phyloP scores from a whole-genome alignment of 2,329 filamentous ascomycete genomes.

The Triangularia setosa region DNA sequence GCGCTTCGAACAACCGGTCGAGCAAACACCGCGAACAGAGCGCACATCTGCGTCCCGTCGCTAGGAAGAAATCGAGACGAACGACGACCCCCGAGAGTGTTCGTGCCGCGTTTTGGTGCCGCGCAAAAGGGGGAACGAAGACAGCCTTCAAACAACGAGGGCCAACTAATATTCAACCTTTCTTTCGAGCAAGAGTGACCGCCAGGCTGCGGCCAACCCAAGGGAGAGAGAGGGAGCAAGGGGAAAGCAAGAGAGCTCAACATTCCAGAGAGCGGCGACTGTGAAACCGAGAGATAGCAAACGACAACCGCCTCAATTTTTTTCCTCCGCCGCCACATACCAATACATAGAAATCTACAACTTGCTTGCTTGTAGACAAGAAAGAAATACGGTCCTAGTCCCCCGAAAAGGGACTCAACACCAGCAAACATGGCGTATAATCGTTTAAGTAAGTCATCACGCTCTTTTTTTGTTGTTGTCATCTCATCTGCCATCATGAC shows the following conservation, averaged over 20 bases:
- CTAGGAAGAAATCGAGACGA: not conserved
- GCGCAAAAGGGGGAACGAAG: conserved; percentile 7
- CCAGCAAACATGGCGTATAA: conserved; percentile 64
- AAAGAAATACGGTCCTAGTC: conserved; percentile 9
- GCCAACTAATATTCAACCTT: conserved; percentile 11
- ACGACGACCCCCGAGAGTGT: not conserved
- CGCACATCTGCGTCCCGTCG: not conserved
- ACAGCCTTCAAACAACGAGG: conserved; percentile 6
- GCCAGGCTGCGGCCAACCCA: conserved; percentile 4
- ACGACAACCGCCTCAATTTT: not conserved
- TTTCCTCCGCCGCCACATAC: not conserved
- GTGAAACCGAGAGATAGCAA: not conserved
- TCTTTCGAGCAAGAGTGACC: conserved; percentile 8
- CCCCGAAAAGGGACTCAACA: conserved; percentile 5
- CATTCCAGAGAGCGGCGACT: conserved; percentile 11
- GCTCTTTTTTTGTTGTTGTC: not conserved
- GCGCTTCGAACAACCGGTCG: not conserved
- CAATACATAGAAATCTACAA: conserved; percentile 5
- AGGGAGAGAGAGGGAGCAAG: not conserved
- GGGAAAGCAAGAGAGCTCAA: not conserved
- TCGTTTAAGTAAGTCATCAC: conserved; percentile 59
- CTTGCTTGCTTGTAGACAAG: not conserved
- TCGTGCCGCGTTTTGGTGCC: not conserved
- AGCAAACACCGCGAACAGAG: not conserved
- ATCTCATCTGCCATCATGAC: conserved; percentile 20